Base-by-base conservation (phyloP, 2,329 filamentous ascomycete genomes). In the Trichoderma citrinoviride region DNA sequence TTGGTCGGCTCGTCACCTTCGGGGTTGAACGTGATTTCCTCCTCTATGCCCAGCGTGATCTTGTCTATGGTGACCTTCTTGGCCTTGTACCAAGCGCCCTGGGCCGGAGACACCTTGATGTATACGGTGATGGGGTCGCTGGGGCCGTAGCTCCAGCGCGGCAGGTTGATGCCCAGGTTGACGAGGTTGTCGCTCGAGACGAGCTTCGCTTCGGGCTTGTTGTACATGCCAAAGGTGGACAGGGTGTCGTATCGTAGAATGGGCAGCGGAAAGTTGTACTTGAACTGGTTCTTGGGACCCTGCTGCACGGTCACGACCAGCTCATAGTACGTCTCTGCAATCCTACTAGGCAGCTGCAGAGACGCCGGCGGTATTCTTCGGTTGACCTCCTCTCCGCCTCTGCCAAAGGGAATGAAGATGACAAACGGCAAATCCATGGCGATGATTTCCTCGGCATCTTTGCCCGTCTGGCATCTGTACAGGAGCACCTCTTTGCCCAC, bases 171-270 rank as follows among this genome's bases (percentile, higher is more conserved):
- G 52, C 91, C 92, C 62, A 98, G 81, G 8, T 92, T 96, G 67
- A 98, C 92, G 62, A 98, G 81, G 76, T 96, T 95, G 79, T 98
- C 95, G 58, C 90, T 87, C 37, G 93, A 91, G 66, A 89, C 87
- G 72, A 96, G 90, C 64, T 92, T 92, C 66, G 90, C 90, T 77
- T 97, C 94, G 17, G 93, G 94, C 62, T 93, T 90, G 79, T 98
- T 98, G 82, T 98, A 99, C 95, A 98, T 98, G 78, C 95, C 95
- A 79, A 99, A 99, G 1, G 95, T 98, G 47, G 93, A 97, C 55
- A 99, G 82, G 1, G 94, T 99, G 77, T 99, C 95, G 80, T 98
- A 99, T 74, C 95, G 86, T 70, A 92, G 88, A 71, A 99, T 87
- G 1, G 94, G 94, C 44, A 98, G 90, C 1, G 95, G 92, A 71